A percentile compares a stretch with the other conserved stretches of the same genome.
Evolutionary conservation across 2,329 filamentous ascomycete genomes (phyloP).

Genomic region (Trichoderma sp.): DNA sequence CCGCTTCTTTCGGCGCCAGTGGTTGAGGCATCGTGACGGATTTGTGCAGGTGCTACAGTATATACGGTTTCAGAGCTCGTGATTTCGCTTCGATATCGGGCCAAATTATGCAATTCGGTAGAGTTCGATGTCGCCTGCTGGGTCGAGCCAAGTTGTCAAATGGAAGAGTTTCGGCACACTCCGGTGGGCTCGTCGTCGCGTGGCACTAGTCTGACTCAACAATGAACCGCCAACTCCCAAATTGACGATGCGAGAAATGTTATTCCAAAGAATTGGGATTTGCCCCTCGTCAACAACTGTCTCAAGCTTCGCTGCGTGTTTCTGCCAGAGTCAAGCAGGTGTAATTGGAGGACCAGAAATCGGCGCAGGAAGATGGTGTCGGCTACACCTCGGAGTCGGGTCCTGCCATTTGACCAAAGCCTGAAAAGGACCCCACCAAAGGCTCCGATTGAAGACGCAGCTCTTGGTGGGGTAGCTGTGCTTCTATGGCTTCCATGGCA

Average conservation of each 20-base stretch:
- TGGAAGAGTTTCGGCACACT: not conserved
- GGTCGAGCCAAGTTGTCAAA: not conserved
- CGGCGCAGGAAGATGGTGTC: constrained; percentile 16
- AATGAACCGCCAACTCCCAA: not conserved
- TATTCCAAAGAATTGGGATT: not conserved
- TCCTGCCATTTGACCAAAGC: constrained; percentile 25
- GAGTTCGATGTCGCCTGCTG: not conserved
- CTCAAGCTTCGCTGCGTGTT: constrained; percentile 13
- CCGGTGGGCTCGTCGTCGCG: constrained; percentile 1
- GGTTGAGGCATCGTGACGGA: constrained; percentile 64
- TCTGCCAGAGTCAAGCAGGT: constrained; percentile 8
- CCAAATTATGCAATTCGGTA: not conserved
- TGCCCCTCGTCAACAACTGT: constrained; percentile 9
- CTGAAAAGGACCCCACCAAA: constrained; percentile 4
- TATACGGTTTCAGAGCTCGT: not conserved
- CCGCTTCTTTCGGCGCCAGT: constrained; percentile 82
- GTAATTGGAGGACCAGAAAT: constrained; percentile 22
- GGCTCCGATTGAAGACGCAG: not conserved
- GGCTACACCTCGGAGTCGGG: constrained; percentile 31
- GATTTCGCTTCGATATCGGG: not conserved
- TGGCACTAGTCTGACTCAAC: not conserved
- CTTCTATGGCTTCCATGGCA: not conserved
- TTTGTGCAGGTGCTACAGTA: not conserved
- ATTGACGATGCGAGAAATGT: not conserved
- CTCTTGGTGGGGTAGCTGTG: constrained; percentile 19